Evolutionary conservation across 176 grass and related monocot species (phyloP), one percentile per base, ranked within the genome.

Genomic region (Cenchrus fungigraminus): DNA sequence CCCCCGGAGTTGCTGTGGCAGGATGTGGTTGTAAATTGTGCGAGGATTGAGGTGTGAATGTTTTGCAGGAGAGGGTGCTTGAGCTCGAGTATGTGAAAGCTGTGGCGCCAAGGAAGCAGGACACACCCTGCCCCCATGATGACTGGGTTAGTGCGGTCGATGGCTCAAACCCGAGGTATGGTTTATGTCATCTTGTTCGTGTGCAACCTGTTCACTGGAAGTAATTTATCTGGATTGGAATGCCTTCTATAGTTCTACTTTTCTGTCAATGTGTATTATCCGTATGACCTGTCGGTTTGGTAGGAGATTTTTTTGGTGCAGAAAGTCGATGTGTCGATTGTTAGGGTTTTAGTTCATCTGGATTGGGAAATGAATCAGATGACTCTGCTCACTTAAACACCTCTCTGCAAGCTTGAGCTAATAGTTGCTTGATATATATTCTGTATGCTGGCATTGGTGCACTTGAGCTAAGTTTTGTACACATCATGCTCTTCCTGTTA

Each of bases 121-220:
- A 96, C 73, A 55, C 91, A 37, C 93, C 97, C 55, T 88, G 86
- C 46, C 89, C 93, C 2, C 97, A 99, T 49, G 97, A 99, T 84
- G 93, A 99, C 76, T 99, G 97, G 97, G 91, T 99, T 67, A 94
- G 93, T 58, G 86, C 97, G 0, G 91, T 96, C 19, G 97, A 99
- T 82, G 94, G 97, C 67, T 99, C 90, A 0, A 89, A 96, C 87
- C 65, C 82, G 66, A 91, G 93, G 97, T 99, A 91, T 78, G 65
- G 0, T 61, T 62, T 34, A 51, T 10, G 12, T 43, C 77, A 8
- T 71, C 17, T 37, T 70, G 16, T 1, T 63, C 46, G 69, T 17
- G 44, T 20, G 4, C 29, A 53, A 79, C 12, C 29, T 71, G 5
- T 28, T 55, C 44, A 3, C 17, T 31, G 10, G 50, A 49, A 73